A percentile compares a stretch with the other conserved stretches of the same genome.
These are phyloP conservation scores for Rhazya stricta DNA, from an alignment of 257 asterid genomes.

Conservation along the genomic window DNA sequence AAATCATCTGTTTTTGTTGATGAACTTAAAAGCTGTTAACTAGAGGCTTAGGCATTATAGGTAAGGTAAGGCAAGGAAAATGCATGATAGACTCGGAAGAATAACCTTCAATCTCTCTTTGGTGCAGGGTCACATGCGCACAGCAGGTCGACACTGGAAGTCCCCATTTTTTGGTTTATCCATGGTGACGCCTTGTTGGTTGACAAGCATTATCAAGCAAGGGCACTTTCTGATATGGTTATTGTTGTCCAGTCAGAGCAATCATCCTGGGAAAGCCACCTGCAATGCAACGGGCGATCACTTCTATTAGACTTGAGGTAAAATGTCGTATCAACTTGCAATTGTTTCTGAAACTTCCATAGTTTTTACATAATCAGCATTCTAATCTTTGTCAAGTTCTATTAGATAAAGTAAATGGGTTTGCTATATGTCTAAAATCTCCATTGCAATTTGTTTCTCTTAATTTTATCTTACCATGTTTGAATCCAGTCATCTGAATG, in stretches of 20 bases:
- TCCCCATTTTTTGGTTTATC: conserved; percentile 94
- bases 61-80: not conserved
- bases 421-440: not conserved
- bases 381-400: not conserved
- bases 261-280: conserved; percentile 95
- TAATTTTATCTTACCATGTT: not conserved
- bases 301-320: conserved; percentile 92
- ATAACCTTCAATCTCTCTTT: conserved; percentile 13
- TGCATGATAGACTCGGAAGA: not conserved
- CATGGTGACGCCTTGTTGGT: conserved; percentile 80
- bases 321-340: conserved; percentile 1
- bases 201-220: conserved; percentile 95
- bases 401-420: not conserved
- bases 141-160: conserved; percentile 86
- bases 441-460: not conserved
- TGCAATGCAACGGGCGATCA: conserved; percentile 86
- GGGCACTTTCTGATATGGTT: conserved; percentile 94
- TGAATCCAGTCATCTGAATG: not conserved
- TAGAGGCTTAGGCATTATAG: not conserved
- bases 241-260: conserved; percentile 95
- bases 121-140: conserved; percentile 83
- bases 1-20: not conserved
- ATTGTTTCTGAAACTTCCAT: not conserved
- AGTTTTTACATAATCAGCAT: not conserved
- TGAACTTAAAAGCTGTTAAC: not conserved